A percentile compares a stretch with the other conserved stretches of the same genome.
Conservation (phyloP, 1,284 basidiomycete species). For the Hypsizygus ulmarius region DNA sequence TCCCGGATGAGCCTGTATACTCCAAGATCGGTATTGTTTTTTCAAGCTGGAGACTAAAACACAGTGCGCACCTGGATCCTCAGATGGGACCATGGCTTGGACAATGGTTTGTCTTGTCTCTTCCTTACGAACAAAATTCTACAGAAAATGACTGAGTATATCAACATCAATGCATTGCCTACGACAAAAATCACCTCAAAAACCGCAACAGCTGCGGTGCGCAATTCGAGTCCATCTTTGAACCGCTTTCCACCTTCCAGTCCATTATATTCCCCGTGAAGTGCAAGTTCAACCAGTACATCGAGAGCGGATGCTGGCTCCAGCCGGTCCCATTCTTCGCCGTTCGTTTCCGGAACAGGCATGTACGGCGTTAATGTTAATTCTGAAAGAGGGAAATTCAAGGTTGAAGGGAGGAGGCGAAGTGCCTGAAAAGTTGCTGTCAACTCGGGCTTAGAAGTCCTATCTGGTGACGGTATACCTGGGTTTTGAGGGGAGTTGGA, state of each 20-base stretch:
- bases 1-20: slow-evolving; percentile 34
- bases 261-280: slow-evolving; percentile 78
- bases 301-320: slow-evolving; percentile 77
- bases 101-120: slow-evolving; percentile 65
- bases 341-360: slow-evolving; percentile 79
- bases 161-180: background rate
- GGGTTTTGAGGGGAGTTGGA: slow-evolving; percentile 82
- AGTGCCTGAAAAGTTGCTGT: slow-evolving; percentile 48
- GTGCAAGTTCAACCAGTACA: slow-evolving; percentile 65
- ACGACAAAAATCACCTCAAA: slow-evolving; percentile 56
- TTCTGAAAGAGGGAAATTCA: slow-evolving; percentile 60
- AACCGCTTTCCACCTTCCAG: slow-evolving; percentile 50
- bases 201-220: slow-evolving; percentile 61
- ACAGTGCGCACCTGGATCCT: slow-evolving; percentile 35
- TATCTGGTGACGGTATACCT: slow-evolving; percentile 43
- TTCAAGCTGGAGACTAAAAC: slow-evolving; percentile 6
- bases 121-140: slow-evolving; percentile 76
- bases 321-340: slow-evolving; percentile 84
- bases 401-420: slow-evolving; percentile 59
- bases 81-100: slow-evolving; percentile 61
- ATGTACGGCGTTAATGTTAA: slow-evolving; percentile 72
- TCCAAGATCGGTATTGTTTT: background rate
- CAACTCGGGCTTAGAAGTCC: slow-evolving; percentile 5
- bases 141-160: slow-evolving; percentile 3
- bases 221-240: slow-evolving; percentile 63